Conservation (phyloP, 2,329 filamentous ascomycete species). For the Phyllosticta citrichinensis region DNA sequence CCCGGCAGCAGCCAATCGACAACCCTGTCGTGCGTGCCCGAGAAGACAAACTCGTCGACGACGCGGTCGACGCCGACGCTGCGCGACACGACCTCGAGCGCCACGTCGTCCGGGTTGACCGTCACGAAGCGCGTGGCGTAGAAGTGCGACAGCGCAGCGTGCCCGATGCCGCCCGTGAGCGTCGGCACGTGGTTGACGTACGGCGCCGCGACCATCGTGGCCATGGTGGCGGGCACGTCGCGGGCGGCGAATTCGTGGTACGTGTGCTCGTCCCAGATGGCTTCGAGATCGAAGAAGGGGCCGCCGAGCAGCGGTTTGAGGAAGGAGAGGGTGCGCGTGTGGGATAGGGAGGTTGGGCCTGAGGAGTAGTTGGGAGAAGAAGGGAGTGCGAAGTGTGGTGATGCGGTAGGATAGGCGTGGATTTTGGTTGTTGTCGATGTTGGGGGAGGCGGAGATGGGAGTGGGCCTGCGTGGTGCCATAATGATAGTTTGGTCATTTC, state of each 20-base stretch:
- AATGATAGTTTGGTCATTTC: neutral
- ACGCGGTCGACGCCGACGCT: slow-evolving; percentile 64
- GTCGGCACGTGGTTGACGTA: slow-evolving; percentile 73
- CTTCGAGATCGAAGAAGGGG: slow-evolving; percentile 63
- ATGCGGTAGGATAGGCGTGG: neutral
- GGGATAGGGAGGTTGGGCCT: slow-evolving; percentile 48
- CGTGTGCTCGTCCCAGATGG: slow-evolving; percentile 71
- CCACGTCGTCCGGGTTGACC: slow-evolving; percentile 57
- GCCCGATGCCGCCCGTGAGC: slow-evolving; percentile 58
- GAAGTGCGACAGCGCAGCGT: slow-evolving; percentile 52
- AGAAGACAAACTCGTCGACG: slow-evolving; percentile 28
- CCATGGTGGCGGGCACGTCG: slow-evolving; percentile 63
- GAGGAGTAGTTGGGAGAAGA: slow-evolving; percentile 43
- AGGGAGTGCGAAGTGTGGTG: slow-evolving; percentile 37
- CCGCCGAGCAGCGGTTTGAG: slow-evolving; percentile 54
- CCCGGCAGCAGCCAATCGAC: slow-evolving; percentile 25
- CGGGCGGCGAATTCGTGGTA: slow-evolving; percentile 60
- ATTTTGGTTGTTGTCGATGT: neutral
- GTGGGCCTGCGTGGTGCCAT: neutral
- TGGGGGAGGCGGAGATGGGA: neutral
- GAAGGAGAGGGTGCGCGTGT: slow-evolving; percentile 56
- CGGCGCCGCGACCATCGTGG: slow-evolving; percentile 69
- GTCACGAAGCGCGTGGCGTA: slow-evolving; percentile 68
- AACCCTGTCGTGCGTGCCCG: slow-evolving; percentile 17
- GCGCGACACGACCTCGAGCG: slow-evolving; percentile 58